Evolutionary conservation across 768 basidiomycete species (phyloP).

Genomic region (Xanthoconium stramineum): DNA sequence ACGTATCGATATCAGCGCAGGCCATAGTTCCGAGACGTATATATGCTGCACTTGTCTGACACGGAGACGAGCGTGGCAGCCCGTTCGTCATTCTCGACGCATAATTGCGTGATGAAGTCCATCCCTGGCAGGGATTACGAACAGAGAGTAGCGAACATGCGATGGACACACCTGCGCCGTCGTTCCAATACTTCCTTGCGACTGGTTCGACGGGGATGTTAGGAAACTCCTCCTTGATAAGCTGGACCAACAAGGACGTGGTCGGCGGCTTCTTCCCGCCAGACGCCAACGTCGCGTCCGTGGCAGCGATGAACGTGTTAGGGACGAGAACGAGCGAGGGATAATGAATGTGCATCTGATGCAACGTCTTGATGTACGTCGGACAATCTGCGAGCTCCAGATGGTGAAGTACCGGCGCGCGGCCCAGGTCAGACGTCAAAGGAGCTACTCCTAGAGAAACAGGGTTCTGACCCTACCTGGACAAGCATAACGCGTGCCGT

Average conservation of each 20-base stretch:
- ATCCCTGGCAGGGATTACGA: conserved; percentile 46
- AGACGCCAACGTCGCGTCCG: conserved; percentile 47
- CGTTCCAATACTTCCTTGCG: conserved; percentile 82
- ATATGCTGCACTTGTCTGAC: conserved; percentile 68
- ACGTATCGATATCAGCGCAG: conserved; percentile 3
- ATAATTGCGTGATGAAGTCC: conserved; percentile 74
- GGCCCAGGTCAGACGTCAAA: neutral
- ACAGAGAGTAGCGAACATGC: neutral
- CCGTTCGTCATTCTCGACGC: conserved; percentile 77
- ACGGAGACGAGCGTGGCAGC: conserved; percentile 76
- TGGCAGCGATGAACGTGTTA: conserved; percentile 68
- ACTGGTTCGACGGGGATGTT: conserved; percentile 66
- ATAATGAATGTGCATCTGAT: conserved; percentile 76
- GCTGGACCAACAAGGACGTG: conserved; percentile 67
- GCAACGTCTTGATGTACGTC: conserved; percentile 85
- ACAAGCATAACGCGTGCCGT: conserved; percentile 74
- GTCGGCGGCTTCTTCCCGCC: conserved; percentile 42
- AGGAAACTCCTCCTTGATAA: conserved; percentile 73
- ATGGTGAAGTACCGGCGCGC: neutral
- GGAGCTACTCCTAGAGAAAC: neutral
- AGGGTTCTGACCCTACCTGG: conserved; percentile 50
- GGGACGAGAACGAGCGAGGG: conserved; percentile 76
- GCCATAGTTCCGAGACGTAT: conserved; percentile 17
- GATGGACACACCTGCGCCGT: conserved; percentile 55
- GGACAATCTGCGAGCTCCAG: conserved; percentile 77